Evolutionary conservation across 2,329 filamentous ascomycete genomes (phyloP).

Genomic region (Curvularia spicifera): DNA sequence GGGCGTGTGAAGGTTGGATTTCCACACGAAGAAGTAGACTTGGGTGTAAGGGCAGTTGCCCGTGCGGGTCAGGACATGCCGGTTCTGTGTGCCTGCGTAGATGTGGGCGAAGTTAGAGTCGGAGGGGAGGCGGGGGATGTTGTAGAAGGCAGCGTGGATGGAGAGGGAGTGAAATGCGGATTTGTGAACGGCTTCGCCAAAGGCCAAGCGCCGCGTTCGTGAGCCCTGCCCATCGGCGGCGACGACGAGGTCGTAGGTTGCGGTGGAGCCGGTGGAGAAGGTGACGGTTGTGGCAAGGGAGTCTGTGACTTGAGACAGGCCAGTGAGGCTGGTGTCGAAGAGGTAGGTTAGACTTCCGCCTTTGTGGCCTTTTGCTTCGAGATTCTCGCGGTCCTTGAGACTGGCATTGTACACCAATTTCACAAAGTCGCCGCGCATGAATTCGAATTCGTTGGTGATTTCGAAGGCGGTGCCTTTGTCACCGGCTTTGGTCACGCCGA

Average conservation of each 20-base stretch:
- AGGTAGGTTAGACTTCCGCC: slow-evolving; percentile 19
- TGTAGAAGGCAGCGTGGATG: slow-evolving; percentile 35
- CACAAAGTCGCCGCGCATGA: slow-evolving; percentile 43
- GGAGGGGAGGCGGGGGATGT: slow-evolving; percentile 25
- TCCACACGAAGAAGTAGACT: slow-evolving; percentile 33
- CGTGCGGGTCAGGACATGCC: slow-evolving; percentile 29
- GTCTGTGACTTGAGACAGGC: slow-evolving; percentile 20
- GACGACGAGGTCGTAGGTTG: slow-evolving; percentile 33
- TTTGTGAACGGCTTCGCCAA: slow-evolving; percentile 26
- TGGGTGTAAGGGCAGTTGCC: slow-evolving; percentile 29
- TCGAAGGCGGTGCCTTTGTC: slow-evolving; percentile 37
- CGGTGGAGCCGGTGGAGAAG: slow-evolving; percentile 25
- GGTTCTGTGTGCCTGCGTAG: slow-evolving; percentile 16
- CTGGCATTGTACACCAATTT: slow-evolving; percentile 37
- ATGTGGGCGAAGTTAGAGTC: slow-evolving; percentile 25
- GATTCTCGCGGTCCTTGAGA: slow-evolving; percentile 21
- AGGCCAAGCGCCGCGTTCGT: slow-evolving; percentile 28
- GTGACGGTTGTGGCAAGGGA: slow-evolving; percentile 20
- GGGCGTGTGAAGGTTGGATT: slow-evolving; percentile 11
- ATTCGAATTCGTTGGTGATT: slow-evolving; percentile 40
- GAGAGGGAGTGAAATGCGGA: slow-evolving; percentile 22
- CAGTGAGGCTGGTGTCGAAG: slow-evolving; percentile 23
- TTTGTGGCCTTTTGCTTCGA: slow-evolving; percentile 17
- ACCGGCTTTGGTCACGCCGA: slow-evolving; percentile 48
- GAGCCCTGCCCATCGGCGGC: slow-evolving; percentile 38